Conservation (phyloP, 2,329 filamentous ascomycete genomes). For the Trichophyton equinum region DNA sequence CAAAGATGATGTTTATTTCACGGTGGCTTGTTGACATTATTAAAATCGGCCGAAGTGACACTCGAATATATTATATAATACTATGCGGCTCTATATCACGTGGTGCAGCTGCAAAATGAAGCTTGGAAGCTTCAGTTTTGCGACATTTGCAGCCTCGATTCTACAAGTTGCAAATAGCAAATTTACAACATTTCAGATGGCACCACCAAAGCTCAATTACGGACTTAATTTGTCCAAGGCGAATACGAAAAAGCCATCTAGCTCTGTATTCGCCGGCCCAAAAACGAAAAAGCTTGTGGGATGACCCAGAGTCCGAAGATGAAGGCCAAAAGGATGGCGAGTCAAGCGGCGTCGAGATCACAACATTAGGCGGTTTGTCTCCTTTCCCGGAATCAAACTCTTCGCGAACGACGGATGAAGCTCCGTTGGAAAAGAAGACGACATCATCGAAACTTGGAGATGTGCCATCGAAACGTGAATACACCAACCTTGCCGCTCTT, state of each 20-base stretch:
- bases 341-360: constrained; percentile 22
- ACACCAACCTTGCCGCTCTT: constrained; percentile 35
- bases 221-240: constrained; percentile 34
- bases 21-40: background rate
- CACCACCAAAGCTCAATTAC: constrained; percentile 27
- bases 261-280: constrained; percentile 23
- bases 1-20: background rate
- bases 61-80: background rate
- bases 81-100: background rate
- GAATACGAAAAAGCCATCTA: constrained; percentile 18
- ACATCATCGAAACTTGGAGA: constrained; percentile 9
- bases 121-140: background rate
- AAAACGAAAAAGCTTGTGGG: constrained; percentile 39
- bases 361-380: constrained; percentile 27
- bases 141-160: background rate
- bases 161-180: background rate
- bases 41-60: background rate
- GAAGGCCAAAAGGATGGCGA: constrained; percentile 9
- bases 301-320: constrained; percentile 29
- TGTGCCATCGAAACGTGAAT: constrained; percentile 13
- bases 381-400: background rate
- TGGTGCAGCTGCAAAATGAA: background rate
- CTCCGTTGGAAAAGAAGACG: background rate
- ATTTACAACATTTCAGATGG: constrained; percentile 10
- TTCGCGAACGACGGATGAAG: background rate